Percentiles rank a stretch among this genome's conserved stretches.
Conservation (phyloP, 495 filamentous ascomycete genomes). For the Cercophora samala region DNA sequence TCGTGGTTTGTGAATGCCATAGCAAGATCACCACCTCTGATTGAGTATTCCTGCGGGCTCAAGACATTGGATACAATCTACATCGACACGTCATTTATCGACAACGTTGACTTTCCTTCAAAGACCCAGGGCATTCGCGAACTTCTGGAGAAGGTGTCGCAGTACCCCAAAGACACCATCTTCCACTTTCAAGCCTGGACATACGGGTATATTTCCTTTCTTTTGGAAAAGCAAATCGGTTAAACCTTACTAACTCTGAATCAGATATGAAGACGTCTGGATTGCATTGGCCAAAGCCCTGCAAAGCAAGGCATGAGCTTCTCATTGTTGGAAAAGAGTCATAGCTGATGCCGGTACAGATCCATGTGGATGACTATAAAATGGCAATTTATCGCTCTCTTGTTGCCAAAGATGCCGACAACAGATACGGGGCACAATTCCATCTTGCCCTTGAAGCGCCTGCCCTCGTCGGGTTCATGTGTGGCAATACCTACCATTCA, state of each 20-base stretch:
- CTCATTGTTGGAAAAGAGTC: background rate
- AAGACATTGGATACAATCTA: conserved; percentile 76
- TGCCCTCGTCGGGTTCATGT: conserved; percentile 69
- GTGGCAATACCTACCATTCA: conserved; percentile 64
- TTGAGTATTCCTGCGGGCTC: conserved; percentile 68
- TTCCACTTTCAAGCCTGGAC: conserved; percentile 93
- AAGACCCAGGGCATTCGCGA: conserved; percentile 74
- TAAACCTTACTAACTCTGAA: background rate
- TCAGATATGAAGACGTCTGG: conserved; percentile 82
- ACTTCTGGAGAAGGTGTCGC: conserved; percentile 62
- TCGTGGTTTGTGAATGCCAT: conserved; percentile 56
- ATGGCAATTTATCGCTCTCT: conserved; percentile 69
- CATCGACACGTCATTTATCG: conserved; percentile 78
- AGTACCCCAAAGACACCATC: conserved; percentile 69
- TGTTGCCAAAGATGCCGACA: conserved; percentile 30
- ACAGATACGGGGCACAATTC: conserved; percentile 34
- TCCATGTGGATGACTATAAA: conserved; percentile 84
- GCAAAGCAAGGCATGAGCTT: conserved; percentile 55
- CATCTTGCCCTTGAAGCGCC: conserved; percentile 56
- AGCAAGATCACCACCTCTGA: conserved; percentile 64
- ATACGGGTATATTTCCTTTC: conserved; percentile 59
- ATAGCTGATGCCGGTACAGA: conserved; percentile 39
- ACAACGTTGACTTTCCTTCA: conserved; percentile 43
- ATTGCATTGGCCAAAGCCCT: conserved; percentile 70
- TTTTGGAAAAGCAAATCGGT: background rate